Percentiles rank a stretch among this genome's conserved stretches.
These are phyloP conservation scores for Mrakia blollopis DNA, from an alignment of 768 basidiomycete genomes.

Conservation along the genomic window DNA sequence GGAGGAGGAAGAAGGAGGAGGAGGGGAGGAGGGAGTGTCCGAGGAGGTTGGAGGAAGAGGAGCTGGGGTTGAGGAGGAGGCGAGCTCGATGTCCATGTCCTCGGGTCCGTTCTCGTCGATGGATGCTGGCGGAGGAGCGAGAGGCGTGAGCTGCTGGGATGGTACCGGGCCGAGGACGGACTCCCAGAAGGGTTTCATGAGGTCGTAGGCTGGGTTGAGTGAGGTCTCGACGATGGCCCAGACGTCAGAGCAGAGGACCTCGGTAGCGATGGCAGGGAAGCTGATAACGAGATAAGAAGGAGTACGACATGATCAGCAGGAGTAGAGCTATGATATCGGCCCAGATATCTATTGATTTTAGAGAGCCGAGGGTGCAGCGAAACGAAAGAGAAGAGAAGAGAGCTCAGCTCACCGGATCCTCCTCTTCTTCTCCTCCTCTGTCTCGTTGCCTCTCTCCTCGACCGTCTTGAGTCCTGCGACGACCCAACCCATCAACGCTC, in stretches of 20 bases:
- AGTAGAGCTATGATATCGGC: background rate
- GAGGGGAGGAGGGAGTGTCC: background rate
- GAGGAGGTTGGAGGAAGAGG: background rate
- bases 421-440: slow-evolving; percentile 71
- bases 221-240: slow-evolving; percentile 92
- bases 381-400: background rate
- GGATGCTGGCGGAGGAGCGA: background rate
- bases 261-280: slow-evolving; percentile 87
- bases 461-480: slow-evolving; percentile 10
- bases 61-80: background rate
- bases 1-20: background rate
- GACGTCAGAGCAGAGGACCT: slow-evolving; percentile 91
- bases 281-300: slow-evolving; percentile 46
- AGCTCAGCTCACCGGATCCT: slow-evolving; percentile 72
- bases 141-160: background rate
- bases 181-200: slow-evolving; percentile 89
- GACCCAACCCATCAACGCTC: slow-evolving; percentile 75
- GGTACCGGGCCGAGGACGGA: slow-evolving; percentile 46
- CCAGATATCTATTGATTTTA: no score
- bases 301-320: background rate
- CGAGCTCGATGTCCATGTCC: slow-evolving; percentile 9
- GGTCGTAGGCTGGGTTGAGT: slow-evolving; percentile 61
- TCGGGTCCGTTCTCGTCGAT: slow-evolving; percentile 12
- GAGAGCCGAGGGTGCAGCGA: background rate
- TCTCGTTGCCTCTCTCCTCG: slow-evolving; percentile 57